These are phyloP conservation scores for Yarrowia bubula DNA, from an alignment of 805 yeast species.

Conservation along the genomic window DNA sequence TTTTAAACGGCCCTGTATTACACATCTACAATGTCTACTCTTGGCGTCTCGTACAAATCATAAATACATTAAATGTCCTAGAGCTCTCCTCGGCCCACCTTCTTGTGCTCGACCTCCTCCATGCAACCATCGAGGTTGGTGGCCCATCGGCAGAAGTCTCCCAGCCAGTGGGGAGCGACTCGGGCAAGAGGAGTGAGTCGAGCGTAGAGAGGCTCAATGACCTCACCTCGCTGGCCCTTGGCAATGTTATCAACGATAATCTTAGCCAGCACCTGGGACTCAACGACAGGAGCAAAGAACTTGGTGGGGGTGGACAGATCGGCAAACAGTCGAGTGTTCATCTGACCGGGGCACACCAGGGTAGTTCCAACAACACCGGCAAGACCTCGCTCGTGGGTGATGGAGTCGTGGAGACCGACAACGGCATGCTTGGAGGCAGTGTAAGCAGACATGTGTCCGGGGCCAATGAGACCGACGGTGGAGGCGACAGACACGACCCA, in stretches of 20 bases:
- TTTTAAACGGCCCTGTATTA: no score
- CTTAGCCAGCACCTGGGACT: slow-evolving; percentile 63
- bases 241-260: slow-evolving; percentile 55
- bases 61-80: slow-evolving; percentile 22
- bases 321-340: slow-evolving; percentile 69
- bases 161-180: slow-evolving; percentile 23
- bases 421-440: slow-evolving; percentile 25
- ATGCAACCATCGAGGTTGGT: slow-evolving; percentile 24
- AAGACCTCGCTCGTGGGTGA: slow-evolving; percentile 25
- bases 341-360: slow-evolving; percentile 82
- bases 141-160: slow-evolving; percentile 22
- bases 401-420: slow-evolving; percentile 26
- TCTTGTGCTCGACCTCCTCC: slow-evolving; percentile 27
- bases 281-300: slow-evolving; percentile 77
- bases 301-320: slow-evolving; percentile 72
- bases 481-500: slow-evolving; percentile 72
- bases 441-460: slow-evolving; percentile 26
- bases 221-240: slow-evolving; percentile 63
- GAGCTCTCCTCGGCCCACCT: slow-evolving; percentile 23
- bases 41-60: background rate
- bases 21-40: no score
- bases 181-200: slow-evolving; percentile 55
- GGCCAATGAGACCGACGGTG: slow-evolving; percentile 54
- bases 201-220: slow-evolving; percentile 75
- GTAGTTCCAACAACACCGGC: slow-evolving; percentile 12